Conservation (phyloP, 106 monocot genomes). For the Iris macrosiphon region DNA sequence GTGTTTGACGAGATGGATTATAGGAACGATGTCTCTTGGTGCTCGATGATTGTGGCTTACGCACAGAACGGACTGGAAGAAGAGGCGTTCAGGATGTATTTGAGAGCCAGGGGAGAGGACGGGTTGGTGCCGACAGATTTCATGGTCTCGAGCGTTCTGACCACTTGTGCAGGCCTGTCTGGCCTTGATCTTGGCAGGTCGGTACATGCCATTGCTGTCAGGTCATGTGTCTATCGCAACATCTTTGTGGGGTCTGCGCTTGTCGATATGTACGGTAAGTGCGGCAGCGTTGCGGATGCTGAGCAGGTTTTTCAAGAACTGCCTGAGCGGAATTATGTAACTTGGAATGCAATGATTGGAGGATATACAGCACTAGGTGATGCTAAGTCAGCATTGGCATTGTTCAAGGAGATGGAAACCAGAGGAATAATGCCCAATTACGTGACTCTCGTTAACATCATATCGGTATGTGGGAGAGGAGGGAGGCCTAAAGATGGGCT, state of each 20-base stretch:
- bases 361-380: constrained; percentile 58
- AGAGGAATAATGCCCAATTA: constrained; percentile 53
- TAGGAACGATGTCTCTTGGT: constrained; percentile 73
- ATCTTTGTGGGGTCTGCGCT: constrained; percentile 71
- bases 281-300: constrained; percentile 64
- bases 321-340: constrained; percentile 42
- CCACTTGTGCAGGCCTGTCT: constrained; percentile 52
- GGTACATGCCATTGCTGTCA: constrained; percentile 50
- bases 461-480: constrained; percentile 71
- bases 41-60: constrained; percentile 55
- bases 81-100: constrained; percentile 51
- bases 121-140: constrained; percentile 63
- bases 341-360: constrained; percentile 83
- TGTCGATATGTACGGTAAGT: constrained; percentile 92
- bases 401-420: constrained; percentile 50
- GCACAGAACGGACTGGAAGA: constrained; percentile 72
- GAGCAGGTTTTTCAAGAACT: constrained; percentile 38
- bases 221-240: constrained; percentile 48
- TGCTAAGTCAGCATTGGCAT: constrained; percentile 33
- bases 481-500: constrained; percentile 51
- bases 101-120: constrained; percentile 46
- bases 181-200: constrained; percentile 74
- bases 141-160: constrained; percentile 71
- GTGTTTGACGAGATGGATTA: constrained; percentile 46
- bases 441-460: constrained; percentile 59